Percentiles rank a stretch among this genome's conserved stretches.
Evolutionary conservation across 345 rosid species (phyloP).

Genomic region (Gossypium anomalum): DNA sequence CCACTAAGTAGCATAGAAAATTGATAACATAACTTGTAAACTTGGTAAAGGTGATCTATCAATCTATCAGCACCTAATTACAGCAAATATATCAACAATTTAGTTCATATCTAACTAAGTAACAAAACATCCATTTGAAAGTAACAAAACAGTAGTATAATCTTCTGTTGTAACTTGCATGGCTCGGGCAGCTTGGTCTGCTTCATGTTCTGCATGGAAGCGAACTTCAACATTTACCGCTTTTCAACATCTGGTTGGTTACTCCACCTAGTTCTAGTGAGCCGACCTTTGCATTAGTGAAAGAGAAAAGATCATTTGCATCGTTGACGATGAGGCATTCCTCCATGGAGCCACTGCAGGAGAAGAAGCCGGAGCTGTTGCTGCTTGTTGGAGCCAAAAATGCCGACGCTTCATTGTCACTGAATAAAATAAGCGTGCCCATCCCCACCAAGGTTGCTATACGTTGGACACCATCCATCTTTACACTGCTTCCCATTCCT

Average conservation of each 20-base stretch:
- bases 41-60: too few relatives aligned
- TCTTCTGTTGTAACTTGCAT: too few relatives aligned
- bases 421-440: neutral
- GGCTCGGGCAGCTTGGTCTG: too few relatives aligned
- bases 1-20: too few relatives aligned
- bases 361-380: neutral
- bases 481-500: neutral
- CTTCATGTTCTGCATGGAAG: too few relatives aligned
- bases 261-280: neutral
- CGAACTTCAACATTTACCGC: too few relatives aligned
- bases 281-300: neutral
- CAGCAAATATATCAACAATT: too few relatives aligned
- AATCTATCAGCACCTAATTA: too few relatives aligned
- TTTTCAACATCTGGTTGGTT: neutral
- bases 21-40: too few relatives aligned
- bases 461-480: neutral
- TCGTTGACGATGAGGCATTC: neutral
- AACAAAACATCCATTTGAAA: too few relatives aligned
- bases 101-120: too few relatives aligned
- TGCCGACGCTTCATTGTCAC: neutral
- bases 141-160: too few relatives aligned
- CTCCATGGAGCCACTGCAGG: neutral
- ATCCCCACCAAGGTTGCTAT: neutral
- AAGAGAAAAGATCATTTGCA: neutral
- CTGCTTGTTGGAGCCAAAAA: neutral